Percentiles rank a stretch among this genome's conserved stretches.
These are phyloP conservation scores for Fomitopsis pinicola DNA, from an alignment of 1,284 basidiomycete species.

Conservation along the genomic window DNA sequence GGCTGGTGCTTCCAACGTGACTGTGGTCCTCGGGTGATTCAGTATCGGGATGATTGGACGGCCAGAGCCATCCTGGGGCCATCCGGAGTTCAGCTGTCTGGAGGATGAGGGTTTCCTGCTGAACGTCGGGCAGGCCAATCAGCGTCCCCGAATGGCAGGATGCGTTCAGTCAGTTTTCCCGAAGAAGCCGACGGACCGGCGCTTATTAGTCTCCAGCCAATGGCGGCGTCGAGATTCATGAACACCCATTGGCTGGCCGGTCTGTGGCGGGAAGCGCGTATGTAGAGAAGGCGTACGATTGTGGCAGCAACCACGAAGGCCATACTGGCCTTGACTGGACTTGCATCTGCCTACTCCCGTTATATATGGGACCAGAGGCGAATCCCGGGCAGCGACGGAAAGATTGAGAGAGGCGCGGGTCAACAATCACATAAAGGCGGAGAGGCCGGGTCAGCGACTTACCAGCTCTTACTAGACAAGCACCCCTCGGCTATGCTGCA, in stretches of 20 bases:
- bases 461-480: too few species aligned
- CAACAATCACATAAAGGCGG: too few species aligned
- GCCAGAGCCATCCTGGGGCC: neutral
- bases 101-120: neutral
- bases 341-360: too few species aligned
- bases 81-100: slow-evolving; percentile 1
- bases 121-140: neutral
- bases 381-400: too few species aligned
- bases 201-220: neutral
- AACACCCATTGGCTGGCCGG: neutral
- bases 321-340: too few species aligned
- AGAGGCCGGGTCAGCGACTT: too few species aligned
- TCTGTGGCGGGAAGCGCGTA: neutral
- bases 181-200: neutral
- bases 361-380: too few species aligned
- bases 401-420: too few species aligned
- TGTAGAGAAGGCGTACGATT: neutral
- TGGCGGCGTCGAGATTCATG: neutral
- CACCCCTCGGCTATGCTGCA: too few species aligned
- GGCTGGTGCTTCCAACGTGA: neutral
- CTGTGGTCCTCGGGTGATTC: neutral
- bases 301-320: neutral
- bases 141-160: neutral
- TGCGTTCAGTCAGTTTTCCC: neutral
- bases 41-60: neutral